phyloP scores from a whole-genome alignment of 768 basidiomycete species.

The Mycena kentingensis region DNA sequence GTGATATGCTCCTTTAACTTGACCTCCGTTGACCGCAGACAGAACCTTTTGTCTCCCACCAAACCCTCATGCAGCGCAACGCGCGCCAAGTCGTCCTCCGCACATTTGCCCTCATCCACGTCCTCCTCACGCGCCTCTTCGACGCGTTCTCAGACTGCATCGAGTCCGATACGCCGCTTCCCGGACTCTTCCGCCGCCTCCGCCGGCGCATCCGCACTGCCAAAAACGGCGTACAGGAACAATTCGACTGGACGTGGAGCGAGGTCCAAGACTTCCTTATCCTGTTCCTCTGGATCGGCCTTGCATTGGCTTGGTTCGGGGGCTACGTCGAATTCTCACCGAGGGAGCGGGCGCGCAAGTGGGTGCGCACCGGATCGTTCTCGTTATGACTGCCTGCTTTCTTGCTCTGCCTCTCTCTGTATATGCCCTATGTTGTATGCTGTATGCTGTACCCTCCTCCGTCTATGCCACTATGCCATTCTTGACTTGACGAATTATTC shows the following conservation, averaged over 20 bases:
- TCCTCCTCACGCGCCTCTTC: slow-evolving; percentile 2
- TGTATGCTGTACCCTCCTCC: slow-evolving; percentile 9
- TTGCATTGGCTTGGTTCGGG: not conserved
- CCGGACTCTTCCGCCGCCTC: slow-evolving; percentile 8
- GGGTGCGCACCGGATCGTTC: slow-evolving; percentile 20
- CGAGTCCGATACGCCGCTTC: slow-evolving; percentile 19
- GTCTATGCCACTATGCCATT: no score
- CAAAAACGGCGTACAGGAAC: not conserved
- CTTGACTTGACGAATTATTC: no score
- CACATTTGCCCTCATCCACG: slow-evolving; percentile 3
- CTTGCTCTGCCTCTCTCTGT: not conserved
- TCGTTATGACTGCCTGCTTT: slow-evolving; percentile 7
- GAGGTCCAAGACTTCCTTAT: slow-evolving; percentile 12
- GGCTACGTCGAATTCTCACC: slow-evolving; percentile 15
- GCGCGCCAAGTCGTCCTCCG: slow-evolving; percentile 10
- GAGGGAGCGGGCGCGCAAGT: slow-evolving; percentile 17
- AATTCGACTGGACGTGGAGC: slow-evolving; percentile 5
- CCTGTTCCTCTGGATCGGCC: slow-evolving; percentile 11
- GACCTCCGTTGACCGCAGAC: not conserved
- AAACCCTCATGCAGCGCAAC: slow-evolving; percentile 18
- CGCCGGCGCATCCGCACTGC: not conserved
- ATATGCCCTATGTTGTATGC: not conserved
- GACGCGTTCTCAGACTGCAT: slow-evolving; percentile 10
- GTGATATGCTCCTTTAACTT: not conserved
- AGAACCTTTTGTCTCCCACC: slow-evolving; percentile 19